Conservation (phyloP, 2,329 filamentous ascomycete genomes). For the Aspergillus tubingensis region DNA sequence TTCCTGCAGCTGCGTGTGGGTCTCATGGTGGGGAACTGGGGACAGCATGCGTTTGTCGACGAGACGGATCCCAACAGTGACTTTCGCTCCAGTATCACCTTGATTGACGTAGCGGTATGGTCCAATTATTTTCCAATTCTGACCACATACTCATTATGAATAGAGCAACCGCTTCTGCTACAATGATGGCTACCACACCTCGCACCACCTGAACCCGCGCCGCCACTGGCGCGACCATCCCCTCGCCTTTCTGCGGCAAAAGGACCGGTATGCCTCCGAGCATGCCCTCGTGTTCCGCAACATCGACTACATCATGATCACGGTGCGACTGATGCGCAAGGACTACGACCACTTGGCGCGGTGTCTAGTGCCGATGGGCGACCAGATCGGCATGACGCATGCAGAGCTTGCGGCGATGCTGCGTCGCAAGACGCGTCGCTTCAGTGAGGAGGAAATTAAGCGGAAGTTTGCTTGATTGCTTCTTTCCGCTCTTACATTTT, state of each 20-base stretch:
- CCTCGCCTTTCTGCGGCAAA: conserved; percentile 69
- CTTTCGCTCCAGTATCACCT: conserved; percentile 74
- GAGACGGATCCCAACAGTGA: conserved; percentile 73
- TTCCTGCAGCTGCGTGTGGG: conserved; percentile 67
- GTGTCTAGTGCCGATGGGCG: conserved; percentile 72
- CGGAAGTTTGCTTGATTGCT: conserved; percentile 9
- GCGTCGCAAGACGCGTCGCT: conserved; percentile 63
- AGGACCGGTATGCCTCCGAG: conserved; percentile 66
- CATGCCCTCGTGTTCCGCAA: conserved; percentile 76
- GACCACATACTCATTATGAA: conserved; percentile 8
- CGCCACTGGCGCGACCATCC: conserved; percentile 83
- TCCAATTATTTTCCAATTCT: background rate
- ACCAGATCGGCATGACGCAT: conserved; percentile 67
- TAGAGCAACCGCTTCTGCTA: conserved; percentile 80
- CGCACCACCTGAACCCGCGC: conserved; percentile 37
- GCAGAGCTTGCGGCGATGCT: conserved; percentile 66
- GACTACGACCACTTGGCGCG: conserved; percentile 70
- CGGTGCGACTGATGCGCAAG: conserved; percentile 66
- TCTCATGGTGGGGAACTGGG: conserved; percentile 82
- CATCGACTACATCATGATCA: conserved; percentile 79
- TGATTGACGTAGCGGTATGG: conserved; percentile 75
- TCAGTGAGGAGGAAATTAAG: conserved; percentile 38
- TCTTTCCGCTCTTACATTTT: background rate
- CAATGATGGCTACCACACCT: conserved; percentile 82
- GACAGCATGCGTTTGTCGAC: conserved; percentile 80